Conservation (phyloP, 768 basidiomycete species). For the Macrolepiota fuliginosa region DNA sequence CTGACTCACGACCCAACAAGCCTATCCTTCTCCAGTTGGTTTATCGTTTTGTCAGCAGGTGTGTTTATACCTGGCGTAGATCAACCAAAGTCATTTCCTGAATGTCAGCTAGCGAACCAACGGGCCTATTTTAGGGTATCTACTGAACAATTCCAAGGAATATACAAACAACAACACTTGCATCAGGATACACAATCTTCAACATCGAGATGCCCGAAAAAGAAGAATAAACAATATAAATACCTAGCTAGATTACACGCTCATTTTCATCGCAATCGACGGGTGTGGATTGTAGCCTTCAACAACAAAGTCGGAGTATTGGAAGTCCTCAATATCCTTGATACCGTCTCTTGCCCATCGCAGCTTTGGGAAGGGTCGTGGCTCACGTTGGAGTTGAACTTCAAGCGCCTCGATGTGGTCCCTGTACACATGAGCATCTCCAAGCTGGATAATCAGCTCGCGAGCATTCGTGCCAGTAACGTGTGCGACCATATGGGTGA, state of each 20-base stretch:
- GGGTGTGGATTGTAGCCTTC: conserved; percentile 86
- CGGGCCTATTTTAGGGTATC: neutral
- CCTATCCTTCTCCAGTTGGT: neutral
- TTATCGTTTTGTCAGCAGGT: neutral
- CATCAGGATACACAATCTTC: neutral
- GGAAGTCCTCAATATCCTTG: conserved; percentile 77
- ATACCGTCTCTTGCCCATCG: conserved; percentile 65
- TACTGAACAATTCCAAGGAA: neutral
- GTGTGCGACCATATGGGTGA: conserved; percentile 97
- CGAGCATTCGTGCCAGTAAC: conserved; percentile 84
- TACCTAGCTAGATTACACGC: conserved; percentile 39
- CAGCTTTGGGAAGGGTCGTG: conserved; percentile 81
- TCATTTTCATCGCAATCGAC: conserved; percentile 95
- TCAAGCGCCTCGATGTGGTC: conserved; percentile 90
- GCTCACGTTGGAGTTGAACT: conserved; percentile 75
- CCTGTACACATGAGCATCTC: conserved; percentile 94
- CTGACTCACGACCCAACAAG: neutral
- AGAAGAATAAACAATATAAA: neutral
- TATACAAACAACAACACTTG: neutral
- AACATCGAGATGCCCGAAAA: too few species aligned
- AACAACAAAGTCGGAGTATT: conserved; percentile 76
- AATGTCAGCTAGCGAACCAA: too few species aligned
- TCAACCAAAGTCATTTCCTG: neutral
- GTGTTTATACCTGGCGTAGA: neutral
- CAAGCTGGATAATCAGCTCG: conserved; percentile 93